Evolutionary conservation across 148 eudicot genomes (phyloP).

Genomic region (Bassia scoparia): DNA sequence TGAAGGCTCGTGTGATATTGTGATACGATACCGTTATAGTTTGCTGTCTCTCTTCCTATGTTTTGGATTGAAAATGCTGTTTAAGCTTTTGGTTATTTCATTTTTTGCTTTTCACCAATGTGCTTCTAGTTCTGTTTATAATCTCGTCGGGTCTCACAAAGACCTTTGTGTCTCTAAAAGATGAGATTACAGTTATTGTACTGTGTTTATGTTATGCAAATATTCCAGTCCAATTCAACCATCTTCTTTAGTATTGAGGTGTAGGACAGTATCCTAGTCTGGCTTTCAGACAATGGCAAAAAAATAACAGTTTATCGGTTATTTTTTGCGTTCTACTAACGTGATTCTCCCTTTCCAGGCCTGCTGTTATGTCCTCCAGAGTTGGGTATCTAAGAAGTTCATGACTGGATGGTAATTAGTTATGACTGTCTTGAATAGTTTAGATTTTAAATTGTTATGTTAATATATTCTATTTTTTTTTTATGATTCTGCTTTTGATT

Average conservation of each 20-base stretch:
- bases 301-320: neutral
- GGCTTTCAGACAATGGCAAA: neutral
- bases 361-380: slow-evolving; percentile 62
- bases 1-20: neutral
- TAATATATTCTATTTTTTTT: neutral
- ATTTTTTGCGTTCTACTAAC: neutral
- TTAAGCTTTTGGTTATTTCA: neutral
- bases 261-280: neutral
- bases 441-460: slow-evolving; percentile 7
- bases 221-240: neutral
- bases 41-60: neutral
- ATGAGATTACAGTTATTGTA: neutral
- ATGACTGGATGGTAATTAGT: slow-evolving; percentile 65
- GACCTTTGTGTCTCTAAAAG: neutral
- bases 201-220: neutral
- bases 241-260: neutral
- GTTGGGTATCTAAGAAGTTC: slow-evolving; percentile 65
- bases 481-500: slow-evolving; percentile 8
- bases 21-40: neutral
- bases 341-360: slow-evolving; percentile 35
- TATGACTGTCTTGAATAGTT: slow-evolving; percentile 13
- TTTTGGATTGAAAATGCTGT: neutral
- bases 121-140: neutral
- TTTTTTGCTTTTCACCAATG: neutral
- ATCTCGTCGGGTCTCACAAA: neutral